phyloP scores from a whole-genome alignment of 768 basidiomycete species.

The Porpolomopsis calyptriformis region DNA sequence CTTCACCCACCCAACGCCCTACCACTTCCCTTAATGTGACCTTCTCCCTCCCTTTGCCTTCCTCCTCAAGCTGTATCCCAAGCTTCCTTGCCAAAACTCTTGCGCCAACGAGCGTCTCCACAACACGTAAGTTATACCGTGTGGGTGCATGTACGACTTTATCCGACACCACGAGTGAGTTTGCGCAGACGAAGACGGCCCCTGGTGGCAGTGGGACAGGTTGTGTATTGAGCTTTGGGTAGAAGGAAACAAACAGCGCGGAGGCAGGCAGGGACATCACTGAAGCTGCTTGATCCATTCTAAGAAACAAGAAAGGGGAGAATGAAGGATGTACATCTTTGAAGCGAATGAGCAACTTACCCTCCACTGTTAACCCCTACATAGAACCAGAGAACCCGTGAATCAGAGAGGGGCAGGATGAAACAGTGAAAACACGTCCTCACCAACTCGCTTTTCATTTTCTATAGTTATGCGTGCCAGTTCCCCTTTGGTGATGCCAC shows the following conservation, averaged over 20 bases:
- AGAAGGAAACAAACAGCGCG: constrained; percentile 75
- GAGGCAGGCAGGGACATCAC: constrained; percentile 63
- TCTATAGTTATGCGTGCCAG: constrained; percentile 74
- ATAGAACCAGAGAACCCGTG: neutral
- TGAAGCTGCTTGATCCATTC: constrained; percentile 89
- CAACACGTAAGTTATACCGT: constrained; percentile 82
- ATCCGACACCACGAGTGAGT: constrained; percentile 74
- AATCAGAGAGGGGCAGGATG: constrained; percentile 1
- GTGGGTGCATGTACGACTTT: constrained; percentile 68
- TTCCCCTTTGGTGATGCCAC: constrained; percentile 47
- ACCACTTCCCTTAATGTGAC: constrained; percentile 62
- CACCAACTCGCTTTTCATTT: constrained; percentile 75
- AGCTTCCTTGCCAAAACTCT: constrained; percentile 58
- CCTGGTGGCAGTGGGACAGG: constrained; percentile 50
- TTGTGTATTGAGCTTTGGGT: constrained; percentile 56
- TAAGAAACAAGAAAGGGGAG: constrained; percentile 18
- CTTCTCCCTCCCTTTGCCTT: constrained; percentile 31
- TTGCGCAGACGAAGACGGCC: constrained; percentile 66
- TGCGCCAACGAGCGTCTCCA: constrained; percentile 80
- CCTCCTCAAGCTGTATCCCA: constrained; percentile 23
- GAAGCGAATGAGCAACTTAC: constrained; percentile 27
- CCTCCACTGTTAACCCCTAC: constrained; percentile 67
- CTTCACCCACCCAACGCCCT: constrained; percentile 42
- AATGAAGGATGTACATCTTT: neutral
- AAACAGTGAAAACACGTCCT: constrained; percentile 7